Evolutionary conservation across 495 filamentous ascomycete species (phyloP).

Genomic region (Penicillium coffeae): DNA sequence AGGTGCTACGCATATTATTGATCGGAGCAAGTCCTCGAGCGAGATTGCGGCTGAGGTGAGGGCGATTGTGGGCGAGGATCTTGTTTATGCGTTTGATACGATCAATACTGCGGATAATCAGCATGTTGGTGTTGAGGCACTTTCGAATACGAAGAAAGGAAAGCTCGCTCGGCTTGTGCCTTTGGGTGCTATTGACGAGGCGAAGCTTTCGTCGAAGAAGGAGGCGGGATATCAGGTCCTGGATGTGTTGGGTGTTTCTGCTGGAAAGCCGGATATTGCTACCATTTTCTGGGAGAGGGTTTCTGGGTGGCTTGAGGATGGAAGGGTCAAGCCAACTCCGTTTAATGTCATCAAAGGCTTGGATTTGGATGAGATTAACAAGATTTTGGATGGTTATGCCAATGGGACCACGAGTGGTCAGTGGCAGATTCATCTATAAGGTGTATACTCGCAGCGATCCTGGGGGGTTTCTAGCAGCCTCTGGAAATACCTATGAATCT

Average conservation of each 20-base stretch:
- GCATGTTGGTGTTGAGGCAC: constrained; percentile 20
- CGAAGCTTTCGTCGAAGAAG: constrained; percentile 11
- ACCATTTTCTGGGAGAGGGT: constrained; percentile 7
- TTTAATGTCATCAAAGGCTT: constrained; percentile 7
- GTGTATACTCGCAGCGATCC: too few species aligned
- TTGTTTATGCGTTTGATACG: constrained; percentile 28
- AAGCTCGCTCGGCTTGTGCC: constrained; percentile 22
- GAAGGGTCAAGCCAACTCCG: constrained; percentile 14
- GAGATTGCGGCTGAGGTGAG: constrained; percentile 23
- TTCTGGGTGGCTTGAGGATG: constrained; percentile 17
- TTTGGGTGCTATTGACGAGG: constrained; percentile 9
- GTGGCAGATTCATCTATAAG: neutral
- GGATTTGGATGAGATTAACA: neutral
- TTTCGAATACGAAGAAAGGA: constrained; percentile 26
- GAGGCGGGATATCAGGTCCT: constrained; percentile 18
- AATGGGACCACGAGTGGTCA: neutral
- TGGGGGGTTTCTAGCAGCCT: too few species aligned
- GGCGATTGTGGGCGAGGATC: constrained; percentile 25
- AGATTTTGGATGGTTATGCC: constrained; percentile 3
- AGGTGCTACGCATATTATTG: constrained; percentile 34
- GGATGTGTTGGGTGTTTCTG: neutral
- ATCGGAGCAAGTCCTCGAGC: constrained; percentile 14
- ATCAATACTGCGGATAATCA: constrained; percentile 17
- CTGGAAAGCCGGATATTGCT: constrained; percentile 7
- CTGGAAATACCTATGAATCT: neutral